Base-by-base conservation (phyloP, 2,329 filamentous ascomycete genomes). In the Paraphaeosphaeria sporulosa region DNA sequence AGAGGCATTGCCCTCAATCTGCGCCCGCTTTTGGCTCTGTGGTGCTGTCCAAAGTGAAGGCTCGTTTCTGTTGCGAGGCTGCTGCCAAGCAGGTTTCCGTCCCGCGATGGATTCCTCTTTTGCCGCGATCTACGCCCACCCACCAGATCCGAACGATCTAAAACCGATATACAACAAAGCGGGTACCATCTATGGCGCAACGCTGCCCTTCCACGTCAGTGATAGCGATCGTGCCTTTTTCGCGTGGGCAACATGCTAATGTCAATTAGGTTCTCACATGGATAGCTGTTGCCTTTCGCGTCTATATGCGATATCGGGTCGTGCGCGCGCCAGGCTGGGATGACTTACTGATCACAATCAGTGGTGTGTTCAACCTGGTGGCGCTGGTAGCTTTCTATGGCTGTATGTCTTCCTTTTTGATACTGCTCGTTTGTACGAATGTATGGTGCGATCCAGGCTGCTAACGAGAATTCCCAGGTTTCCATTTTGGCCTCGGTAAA, bases 281-380 rank as follows among this genome's bases (percentile, higher is more conserved):
- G 71, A 2, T 63, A 19, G 68, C 71, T 19, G 70, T 75, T 17
- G 48, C 58, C 27, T 64, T 70, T 49, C 71, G 73, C 46, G 60
- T 76, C 15, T 66, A 74, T 46, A 72, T 68, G 49, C 65, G 72
- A n/a, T 55, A 72, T 15, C 61, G 58, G 19, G 55, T 74, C 3
- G 61, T 74, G 17, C 67, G 69, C 32, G 67, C 74, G 27, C 69
- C 70, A 5, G 71, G 76, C n/a, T 72, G 72, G 67, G 75, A 78
- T 55, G 76, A 78, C 50, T 53, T 71, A n/a, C 66, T 75, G 5
- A 72, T 78, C 25, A 59, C 74, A 12, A 40, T 75, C 17, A 72
- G 71, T 19, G 65, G 62, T 13, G 9, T 73, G 0, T 61, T 72
- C 27, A 72, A 72, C 32, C 55, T 74, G 12, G 47, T 63, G 19